phyloP scores from a whole-genome alignment of 176 grass and related monocot genomes.

The Bolboschoenus planiculmis region DNA sequence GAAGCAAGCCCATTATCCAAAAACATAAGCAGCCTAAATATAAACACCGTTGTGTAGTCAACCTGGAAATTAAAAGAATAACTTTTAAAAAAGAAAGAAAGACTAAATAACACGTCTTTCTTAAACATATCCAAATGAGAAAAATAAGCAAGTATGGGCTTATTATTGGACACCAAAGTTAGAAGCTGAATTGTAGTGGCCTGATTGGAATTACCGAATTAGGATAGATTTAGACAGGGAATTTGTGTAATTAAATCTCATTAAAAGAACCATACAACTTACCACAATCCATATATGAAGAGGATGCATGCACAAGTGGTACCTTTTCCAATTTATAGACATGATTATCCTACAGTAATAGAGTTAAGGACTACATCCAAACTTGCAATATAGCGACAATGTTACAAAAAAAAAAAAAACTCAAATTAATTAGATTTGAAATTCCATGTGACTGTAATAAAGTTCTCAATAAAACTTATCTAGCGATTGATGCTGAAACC shows the following conservation, averaged over 20 bases:
- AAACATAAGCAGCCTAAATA: slow-evolving; percentile 97
- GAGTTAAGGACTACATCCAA: slow-evolving; percentile 8
- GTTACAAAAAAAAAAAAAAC: neutral
- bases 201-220: neutral
- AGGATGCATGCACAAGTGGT: slow-evolving; percentile 74
- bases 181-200: neutral
- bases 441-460: neutral
- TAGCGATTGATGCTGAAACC: neutral
- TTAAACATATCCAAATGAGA: neutral
- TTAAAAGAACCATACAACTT: slow-evolving; percentile 13
- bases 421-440: neutral
- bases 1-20: slow-evolving; percentile 77
- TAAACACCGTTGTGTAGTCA: slow-evolving; percentile 87
- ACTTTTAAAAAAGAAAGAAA: neutral
- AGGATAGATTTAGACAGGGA: neutral
- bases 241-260: slow-evolving; percentile 1
- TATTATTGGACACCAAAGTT: neutral
- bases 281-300: slow-evolving; percentile 99
- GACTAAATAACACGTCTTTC: neutral
- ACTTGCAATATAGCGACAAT: neutral
- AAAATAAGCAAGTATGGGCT: neutral
- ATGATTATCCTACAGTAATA: slow-evolving; percentile 60
- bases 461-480: neutral
- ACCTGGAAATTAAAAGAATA: slow-evolving; percentile 32
- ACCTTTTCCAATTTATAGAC: slow-evolving; percentile 95